Percentiles rank a stretch among this genome's conserved stretches.
Evolutionary conservation across 164 flowering plant genomes (phyloP).

Genomic region (Berberis thunbergii): DNA sequence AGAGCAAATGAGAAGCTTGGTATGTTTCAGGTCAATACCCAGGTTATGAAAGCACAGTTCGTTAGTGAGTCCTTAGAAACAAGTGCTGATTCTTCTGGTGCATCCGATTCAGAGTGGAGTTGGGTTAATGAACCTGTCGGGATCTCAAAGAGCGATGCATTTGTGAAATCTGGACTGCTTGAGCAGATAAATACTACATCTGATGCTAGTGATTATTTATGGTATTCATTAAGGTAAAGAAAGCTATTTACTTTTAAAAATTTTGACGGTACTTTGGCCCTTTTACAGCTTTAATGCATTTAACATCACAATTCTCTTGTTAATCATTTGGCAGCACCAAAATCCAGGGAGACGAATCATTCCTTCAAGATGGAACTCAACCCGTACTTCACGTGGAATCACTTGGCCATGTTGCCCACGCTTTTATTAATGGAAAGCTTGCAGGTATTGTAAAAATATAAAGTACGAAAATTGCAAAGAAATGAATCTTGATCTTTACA

Average conservation of each 20-base stretch:
- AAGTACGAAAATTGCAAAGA: neutral
- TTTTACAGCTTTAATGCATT: neutral
- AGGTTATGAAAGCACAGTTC: slow-evolving; percentile 32
- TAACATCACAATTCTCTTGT: neutral
- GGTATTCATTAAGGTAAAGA: slow-evolving; percentile 89
- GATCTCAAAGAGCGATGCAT: slow-evolving; percentile 53
- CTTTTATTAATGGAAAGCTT: slow-evolving; percentile 68
- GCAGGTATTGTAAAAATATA: slow-evolving; percentile 44
- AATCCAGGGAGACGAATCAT: slow-evolving; percentile 41
- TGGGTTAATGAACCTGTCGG: slow-evolving; percentile 83
- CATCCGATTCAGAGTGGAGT: slow-evolving; percentile 59
- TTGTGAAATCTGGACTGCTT: slow-evolving; percentile 45
- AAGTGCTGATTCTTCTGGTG: slow-evolving; percentile 28
- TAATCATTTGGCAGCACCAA: slow-evolving; percentile 41
- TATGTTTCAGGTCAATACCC: slow-evolving; percentile 60
- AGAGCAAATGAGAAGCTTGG: neutral
- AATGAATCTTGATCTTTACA: neutral
- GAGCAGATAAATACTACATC: slow-evolving; percentile 97
- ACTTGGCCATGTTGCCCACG: slow-evolving; percentile 84
- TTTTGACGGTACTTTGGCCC: neutral
- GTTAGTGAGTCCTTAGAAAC: slow-evolving; percentile 24
- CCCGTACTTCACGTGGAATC: slow-evolving; percentile 73
- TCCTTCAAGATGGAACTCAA: slow-evolving; percentile 58
- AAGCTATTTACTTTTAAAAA: neutral
- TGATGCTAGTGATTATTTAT: slow-evolving; percentile 90